Conservation (phyloP, 1,284 basidiomycete species). For the Papiliotrema fonsecae region DNA sequence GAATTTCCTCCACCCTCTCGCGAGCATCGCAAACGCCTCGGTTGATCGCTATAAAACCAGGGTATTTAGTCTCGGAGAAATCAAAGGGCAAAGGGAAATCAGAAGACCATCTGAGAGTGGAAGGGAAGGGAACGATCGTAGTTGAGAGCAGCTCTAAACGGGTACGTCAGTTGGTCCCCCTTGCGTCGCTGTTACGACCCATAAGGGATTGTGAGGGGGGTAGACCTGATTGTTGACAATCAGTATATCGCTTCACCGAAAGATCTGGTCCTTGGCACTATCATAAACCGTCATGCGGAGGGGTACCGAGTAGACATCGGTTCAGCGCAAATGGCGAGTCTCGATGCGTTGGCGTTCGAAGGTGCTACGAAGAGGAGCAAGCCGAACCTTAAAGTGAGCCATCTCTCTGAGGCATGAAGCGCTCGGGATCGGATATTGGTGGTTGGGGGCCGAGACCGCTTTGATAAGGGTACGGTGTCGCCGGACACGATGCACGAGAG, state of each 20-base stretch:
- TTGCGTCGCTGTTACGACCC: not conserved
- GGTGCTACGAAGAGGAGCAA: constrained; percentile 53
- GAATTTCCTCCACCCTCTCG: constrained; percentile 19
- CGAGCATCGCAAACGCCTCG: constrained; percentile 5
- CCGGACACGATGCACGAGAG: too few species aligned
- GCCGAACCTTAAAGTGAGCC: constrained; percentile 51
- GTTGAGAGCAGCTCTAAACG: constrained; percentile 44
- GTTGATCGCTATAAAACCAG: constrained; percentile 38
- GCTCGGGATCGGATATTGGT: too few species aligned
- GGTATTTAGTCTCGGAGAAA: constrained; percentile 26
- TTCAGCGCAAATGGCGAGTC: constrained; percentile 46
- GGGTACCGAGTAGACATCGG: constrained; percentile 54
- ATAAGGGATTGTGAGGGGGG: not conserved
- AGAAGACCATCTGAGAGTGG: constrained; percentile 12
- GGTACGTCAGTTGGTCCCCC: constrained; percentile 15
- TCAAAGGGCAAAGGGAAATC: constrained; percentile 30
- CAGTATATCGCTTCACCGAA: constrained; percentile 50
- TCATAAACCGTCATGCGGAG: constrained; percentile 50
- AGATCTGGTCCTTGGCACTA: constrained; percentile 52
- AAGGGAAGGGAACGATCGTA: constrained; percentile 13
- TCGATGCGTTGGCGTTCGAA: constrained; percentile 54
- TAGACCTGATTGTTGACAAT: not conserved
- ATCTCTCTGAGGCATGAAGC: not conserved
- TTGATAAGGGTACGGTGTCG: too few species aligned
- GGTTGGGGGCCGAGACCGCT: too few species aligned